These are phyloP conservation scores for Pseudocercospora cruenta DNA, from an alignment of 2,329 filamentous ascomycete species.

Conservation along the genomic window DNA sequence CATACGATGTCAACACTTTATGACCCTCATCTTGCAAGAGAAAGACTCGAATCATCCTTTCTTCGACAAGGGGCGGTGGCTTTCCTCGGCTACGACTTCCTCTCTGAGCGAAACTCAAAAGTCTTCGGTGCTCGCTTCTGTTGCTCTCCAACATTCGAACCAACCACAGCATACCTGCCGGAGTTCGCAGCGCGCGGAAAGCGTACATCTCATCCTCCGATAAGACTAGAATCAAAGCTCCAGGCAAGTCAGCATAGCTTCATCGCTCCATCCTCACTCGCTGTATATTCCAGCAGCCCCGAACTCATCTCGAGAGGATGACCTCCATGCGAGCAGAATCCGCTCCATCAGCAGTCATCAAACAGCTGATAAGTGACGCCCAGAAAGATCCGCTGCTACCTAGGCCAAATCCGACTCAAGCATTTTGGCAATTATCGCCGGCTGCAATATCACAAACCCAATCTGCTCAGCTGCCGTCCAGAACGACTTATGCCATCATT, in stretches of 20 bases:
- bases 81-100: background rate
- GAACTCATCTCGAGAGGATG: background rate
- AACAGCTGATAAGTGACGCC: slow-evolving; percentile 18
- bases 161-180: no score
- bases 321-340: slow-evolving; percentile 5
- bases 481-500: slow-evolving; percentile 27
- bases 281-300: background rate
- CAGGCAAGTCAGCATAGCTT: background rate
- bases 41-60: no score
- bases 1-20: no score
- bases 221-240: background rate
- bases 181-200: background rate
- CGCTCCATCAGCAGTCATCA: slow-evolving; percentile 15
- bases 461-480: slow-evolving; percentile 16
- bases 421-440: slow-evolving; percentile 25
- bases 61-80: background rate
- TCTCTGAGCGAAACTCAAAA: background rate
- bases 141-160: background rate
- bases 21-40: no score
- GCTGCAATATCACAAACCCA: slow-evolving; percentile 10
- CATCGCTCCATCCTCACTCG: background rate
- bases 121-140: background rate
- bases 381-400: slow-evolving; percentile 24
- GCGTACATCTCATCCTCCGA: background rate
- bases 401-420: slow-evolving; percentile 21